Evolutionary conservation across 768 basidiomycete genomes (phyloP), one percentile per base, ranked within the genome.

Genomic region (Termitomyces sp.): DNA sequence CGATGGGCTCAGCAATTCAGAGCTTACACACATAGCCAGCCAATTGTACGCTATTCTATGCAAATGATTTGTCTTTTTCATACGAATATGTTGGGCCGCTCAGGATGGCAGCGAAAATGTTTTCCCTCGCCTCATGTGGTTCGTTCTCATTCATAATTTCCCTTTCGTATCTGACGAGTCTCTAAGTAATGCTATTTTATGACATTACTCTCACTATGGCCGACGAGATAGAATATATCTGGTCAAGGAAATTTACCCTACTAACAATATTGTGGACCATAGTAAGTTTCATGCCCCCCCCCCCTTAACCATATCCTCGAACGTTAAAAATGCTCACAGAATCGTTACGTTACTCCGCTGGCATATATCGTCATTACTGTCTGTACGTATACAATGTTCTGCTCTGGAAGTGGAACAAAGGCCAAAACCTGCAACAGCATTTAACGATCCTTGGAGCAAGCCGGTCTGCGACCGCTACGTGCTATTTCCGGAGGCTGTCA

Each of bases 91-190:
- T 18, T 20, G 18, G 13, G 5, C 23, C 28, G n/a, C 3, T 33
- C 50, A 76, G 75, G 40, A 68, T 71, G 68, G 72, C 68, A 10
- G 69, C 71, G 1, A 74, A 75, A 59, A 70, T 74, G 68, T 74
- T 71, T 59, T 75, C 74, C 1, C 62, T 76, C 13, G 72, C 75
- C 8, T 66, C 75, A 18, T 75, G 73, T 64, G 73, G 74, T 76
- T 38, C 23, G 71, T 54, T 16, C 50, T 13, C 49, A 2, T 44
- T 44, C 4, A 20, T 43, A 20, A 18, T 36, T 50, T 20, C 20
- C 47, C 50, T 18, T 28, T 55, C 40, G 3, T 12, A n/a, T 35
- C n/a, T 35, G 8, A 20, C 13, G n/a, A 3, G 2, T 13, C 13
- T 35, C 3, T 5, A 13, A 35, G 50, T 50, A 2, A 73, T 75